A percentile compares a stretch with the other conserved stretches of the same genome.
These are phyloP conservation scores for Zasmidium cellare DNA, from an alignment of 2,329 filamentous ascomycete species.

Conservation along the genomic window DNA sequence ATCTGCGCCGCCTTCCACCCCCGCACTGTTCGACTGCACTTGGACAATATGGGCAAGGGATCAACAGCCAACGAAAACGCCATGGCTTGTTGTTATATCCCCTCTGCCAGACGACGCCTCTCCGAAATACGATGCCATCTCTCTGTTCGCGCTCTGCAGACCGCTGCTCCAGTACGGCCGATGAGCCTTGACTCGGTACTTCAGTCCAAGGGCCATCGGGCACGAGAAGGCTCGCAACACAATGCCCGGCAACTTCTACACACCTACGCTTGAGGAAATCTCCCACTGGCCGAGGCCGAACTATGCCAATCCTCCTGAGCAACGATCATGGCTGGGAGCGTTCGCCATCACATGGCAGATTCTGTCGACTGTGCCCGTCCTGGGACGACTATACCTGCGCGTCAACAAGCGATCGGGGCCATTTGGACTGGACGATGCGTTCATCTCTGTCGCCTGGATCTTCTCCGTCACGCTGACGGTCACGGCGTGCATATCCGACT, in stretches of 20 bases:
- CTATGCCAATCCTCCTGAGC: constrained; percentile 25
- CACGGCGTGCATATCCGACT: constrained; percentile 13
- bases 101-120: not conserved
- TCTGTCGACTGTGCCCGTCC: constrained; percentile 22
- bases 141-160: not conserved
- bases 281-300: constrained; percentile 26
- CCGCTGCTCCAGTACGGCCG: not conserved
- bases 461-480: constrained; percentile 20
- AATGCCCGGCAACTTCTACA: constrained; percentile 29
- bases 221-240: not conserved
- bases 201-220: not conserved
- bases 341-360: constrained; percentile 19
- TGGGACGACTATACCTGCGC: constrained; percentile 25
- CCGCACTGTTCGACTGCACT: not conserved
- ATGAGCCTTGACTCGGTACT: not conserved
- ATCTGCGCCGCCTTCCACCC: not conserved
- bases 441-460: constrained; percentile 20
- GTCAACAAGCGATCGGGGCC: constrained; percentile 23
- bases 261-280: constrained; percentile 20
- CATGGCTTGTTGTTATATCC: not conserved
- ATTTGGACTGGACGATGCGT: constrained; percentile 29
- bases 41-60: not conserved
- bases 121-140: not conserved
- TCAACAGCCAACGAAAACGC: not conserved
- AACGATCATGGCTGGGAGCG: constrained; percentile 23